Evolutionary conservation across 2,329 filamentous ascomycete species (phyloP), one percentile per base, ranked within the genome.

Genomic region (Trichoderma hamatum): DNA sequence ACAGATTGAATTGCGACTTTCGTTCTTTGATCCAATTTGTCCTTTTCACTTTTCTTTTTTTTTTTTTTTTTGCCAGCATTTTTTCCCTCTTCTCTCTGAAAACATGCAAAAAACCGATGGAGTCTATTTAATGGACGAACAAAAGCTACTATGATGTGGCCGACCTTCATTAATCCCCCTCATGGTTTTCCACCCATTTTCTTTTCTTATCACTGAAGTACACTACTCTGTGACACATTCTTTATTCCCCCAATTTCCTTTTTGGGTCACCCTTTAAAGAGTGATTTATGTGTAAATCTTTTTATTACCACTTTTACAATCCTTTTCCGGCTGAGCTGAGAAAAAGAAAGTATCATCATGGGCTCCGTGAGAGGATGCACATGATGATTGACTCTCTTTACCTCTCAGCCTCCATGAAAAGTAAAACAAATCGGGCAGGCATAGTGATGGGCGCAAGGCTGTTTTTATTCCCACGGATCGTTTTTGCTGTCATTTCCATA

Each of bases 371-470:
- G 34, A 64, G 24, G n/a, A 34, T n/a, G 39, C 39, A n/a, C 39
- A 43, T 43, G 52, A 46, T 14, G 52, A 51, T 51, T n/a, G 54
- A 30, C 19, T 26, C 32, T 46, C n/a, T n/a, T 56, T 16, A 11
- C 21, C 21, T 11, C 28, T 34, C 54, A 13, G n/a, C 39, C 7
- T 26, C 49, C 39, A 51, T 36, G 36, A 58, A 59, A 49, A 59
- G 39, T 26, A 66, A 39, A 49, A 36, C 63, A 66, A 66, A 66
- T 24, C 58, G 63, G 63, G 63, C 63, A 51, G 63, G 63, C 54
- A 66, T 66, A 49, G 63, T 66, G 63, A 58, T 66, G 63, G 62
- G 63, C 63, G 63, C 63, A 66, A 58, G 63, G 54, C 63, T 66
- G 52, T 58, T 66, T 66, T 66, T 66, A 66, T 66, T 66, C 63